Evolutionary conservation across 176 grass and related monocot species (phyloP), one percentile per base, ranked within the genome.

Genomic region (Oryza australiensis): DNA sequence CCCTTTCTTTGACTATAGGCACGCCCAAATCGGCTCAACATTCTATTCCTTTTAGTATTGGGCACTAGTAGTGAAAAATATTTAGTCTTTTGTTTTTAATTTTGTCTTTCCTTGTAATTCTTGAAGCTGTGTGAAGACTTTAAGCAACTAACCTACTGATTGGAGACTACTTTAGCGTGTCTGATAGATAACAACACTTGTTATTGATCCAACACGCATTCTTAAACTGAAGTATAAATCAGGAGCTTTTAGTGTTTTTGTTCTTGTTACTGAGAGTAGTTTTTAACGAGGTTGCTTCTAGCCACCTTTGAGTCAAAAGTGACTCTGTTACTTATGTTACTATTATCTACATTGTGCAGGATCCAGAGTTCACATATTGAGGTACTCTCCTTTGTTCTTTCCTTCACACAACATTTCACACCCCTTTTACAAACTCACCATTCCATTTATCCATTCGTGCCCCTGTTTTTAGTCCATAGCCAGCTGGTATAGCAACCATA

Each of bases 401-500:
- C 41, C 45, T 29, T 66, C 57, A 46, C 62, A 69, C 63, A 34
- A 64, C 55, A 26, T 29, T 38, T 43, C 64, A 26, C 37, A 53
- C 29, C 18, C 26, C 5, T 70, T 18, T 55, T 24, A 30, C 32
- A 1, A 29, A 48, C 3, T 63, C 10, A 16, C 3, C 5, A 1
- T 57, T 55, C 26, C 34, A 55, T 75, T 55, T 30, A 13, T 55
- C 26, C 34, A 55, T 75, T 55, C 26, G 9, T 37, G 10, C n/a
- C 30, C 70, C 13, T 71, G 22, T 69, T 66, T 66, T 70, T 43
- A 76, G 78, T 57, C 40, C 10, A 9, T 66, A 80, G 28, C 53
- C 71, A 65, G 5, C 64, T 71, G 40, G 53, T 85, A 26, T 42
- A 81, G n/a, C 77, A 89, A 82, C 32, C 72, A 66, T 82, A 11